Conservation (phyloP, 371 early-diverging fungal species). For the Umbelopsis sp. region DNA sequence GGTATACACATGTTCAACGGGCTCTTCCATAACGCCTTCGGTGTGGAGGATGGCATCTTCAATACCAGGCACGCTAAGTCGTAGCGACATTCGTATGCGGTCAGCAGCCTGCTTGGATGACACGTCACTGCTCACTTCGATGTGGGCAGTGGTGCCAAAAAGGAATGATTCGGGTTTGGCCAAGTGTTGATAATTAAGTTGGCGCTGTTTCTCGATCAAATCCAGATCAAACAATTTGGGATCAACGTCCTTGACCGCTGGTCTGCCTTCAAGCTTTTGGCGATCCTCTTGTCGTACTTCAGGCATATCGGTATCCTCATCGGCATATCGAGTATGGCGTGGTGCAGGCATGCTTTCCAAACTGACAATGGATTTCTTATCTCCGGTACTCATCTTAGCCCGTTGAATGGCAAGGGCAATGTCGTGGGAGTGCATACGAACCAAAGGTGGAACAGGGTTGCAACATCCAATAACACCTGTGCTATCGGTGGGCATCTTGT, state of each 20-base stretch:
- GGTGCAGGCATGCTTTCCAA: slow-evolving; percentile 29
- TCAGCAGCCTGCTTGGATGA: slow-evolving; percentile 34
- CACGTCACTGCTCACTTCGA: slow-evolving; percentile 22
- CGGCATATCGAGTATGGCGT: slow-evolving; percentile 22
- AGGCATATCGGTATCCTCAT: not conserved
- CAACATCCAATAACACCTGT: slow-evolving; percentile 79
- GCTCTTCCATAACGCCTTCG: slow-evolving; percentile 19
- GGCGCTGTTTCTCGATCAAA: slow-evolving; percentile 29
- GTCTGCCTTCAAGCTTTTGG: slow-evolving; percentile 17
- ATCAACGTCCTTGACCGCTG: slow-evolving; percentile 25
- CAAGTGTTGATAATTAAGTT: slow-evolving; percentile 27
- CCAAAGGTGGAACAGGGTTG: slow-evolving; percentile 81
- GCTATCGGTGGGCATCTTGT: slow-evolving; percentile 77
- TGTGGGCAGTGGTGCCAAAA: slow-evolving; percentile 37
- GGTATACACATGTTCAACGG: slow-evolving; percentile 39
- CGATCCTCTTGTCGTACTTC: not conserved
- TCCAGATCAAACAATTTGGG: slow-evolving; percentile 46
- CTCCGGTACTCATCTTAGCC: slow-evolving; percentile 43
- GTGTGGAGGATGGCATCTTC: slow-evolving; percentile 19
- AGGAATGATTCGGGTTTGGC: slow-evolving; percentile 47
- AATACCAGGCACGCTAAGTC: slow-evolving; percentile 28
- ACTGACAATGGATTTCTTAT: slow-evolving; percentile 23
- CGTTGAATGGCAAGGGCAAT: slow-evolving; percentile 69
- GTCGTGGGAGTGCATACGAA: slow-evolving; percentile 82
- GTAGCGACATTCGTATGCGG: slow-evolving; percentile 34